These are phyloP conservation scores for Colletotrichum sp. DNA, from an alignment of 2,329 filamentous ascomycete genomes.

Conservation along the genomic window DNA sequence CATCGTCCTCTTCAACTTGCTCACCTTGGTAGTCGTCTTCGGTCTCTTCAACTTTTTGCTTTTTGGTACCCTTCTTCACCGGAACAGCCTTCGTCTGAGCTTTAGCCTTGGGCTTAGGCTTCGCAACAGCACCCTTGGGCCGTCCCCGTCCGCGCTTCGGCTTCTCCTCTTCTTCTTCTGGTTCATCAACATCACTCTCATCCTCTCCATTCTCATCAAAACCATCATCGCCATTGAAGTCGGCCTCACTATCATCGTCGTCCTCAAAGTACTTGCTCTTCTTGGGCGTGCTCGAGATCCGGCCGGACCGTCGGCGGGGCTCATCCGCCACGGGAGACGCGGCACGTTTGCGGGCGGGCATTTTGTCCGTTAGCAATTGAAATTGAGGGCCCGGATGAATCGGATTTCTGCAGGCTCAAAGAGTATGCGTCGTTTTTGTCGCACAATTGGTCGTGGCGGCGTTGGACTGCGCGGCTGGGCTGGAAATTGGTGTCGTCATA, in stretches of 20 bases:
- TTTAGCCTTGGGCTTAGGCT: neutral
- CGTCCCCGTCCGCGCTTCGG: conserved; percentile 18
- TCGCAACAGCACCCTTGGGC: neutral
- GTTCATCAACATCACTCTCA: conserved; percentile 18
- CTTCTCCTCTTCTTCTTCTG: conserved; percentile 24
- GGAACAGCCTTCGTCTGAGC: conserved; percentile 23
- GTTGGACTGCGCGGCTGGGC: neutral
- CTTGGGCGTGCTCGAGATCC: conserved; percentile 47
- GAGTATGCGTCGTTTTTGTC: neutral
- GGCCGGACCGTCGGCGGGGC: conserved; percentile 51
- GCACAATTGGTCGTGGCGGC: neutral
- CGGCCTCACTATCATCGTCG: conserved; percentile 24
- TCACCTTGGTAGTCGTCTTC: conserved; percentile 21
- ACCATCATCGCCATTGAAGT: neutral
- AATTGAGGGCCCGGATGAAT: neutral
- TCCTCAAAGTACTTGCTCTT: conserved; percentile 60
- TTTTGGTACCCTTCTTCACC: conserved; percentile 26
- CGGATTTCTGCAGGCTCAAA: neutral
- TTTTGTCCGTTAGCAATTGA: conserved; percentile 13
- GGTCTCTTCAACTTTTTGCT: conserved; percentile 26
- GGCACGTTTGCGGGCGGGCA: conserved; percentile 46
- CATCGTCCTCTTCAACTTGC: conserved; percentile 22
- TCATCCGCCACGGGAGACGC: conserved; percentile 31
- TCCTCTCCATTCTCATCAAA: conserved; percentile 7
- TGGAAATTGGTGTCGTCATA: conserved; percentile 3